phyloP scores from a whole-genome alignment of 768 basidiomycete species.

The Amyloporia xantha region DNA sequence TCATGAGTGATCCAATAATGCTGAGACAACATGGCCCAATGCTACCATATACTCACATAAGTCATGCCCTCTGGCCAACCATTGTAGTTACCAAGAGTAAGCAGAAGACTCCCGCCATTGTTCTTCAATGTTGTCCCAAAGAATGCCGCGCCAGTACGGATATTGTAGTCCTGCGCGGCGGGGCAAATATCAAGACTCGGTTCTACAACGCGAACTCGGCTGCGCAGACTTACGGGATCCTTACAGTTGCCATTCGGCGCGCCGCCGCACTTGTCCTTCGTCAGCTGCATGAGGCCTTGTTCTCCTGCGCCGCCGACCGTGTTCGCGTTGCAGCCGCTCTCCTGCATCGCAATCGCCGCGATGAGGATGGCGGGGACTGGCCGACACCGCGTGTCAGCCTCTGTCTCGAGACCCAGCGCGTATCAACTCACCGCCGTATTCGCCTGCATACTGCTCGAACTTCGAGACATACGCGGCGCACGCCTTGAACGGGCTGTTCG shows the following conservation, averaged over 20 bases:
- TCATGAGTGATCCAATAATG: background rate
- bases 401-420: background rate
- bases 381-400: background rate
- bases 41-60: slow-evolving; percentile 29
- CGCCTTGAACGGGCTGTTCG: slow-evolving; percentile 48
- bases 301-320: slow-evolving; percentile 73
- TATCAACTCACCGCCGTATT: slow-evolving; percentile 29
- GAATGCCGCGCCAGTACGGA: slow-evolving; percentile 56
- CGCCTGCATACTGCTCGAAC: slow-evolving; percentile 56
- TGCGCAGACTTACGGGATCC: slow-evolving; percentile 26
- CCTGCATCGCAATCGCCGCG: slow-evolving; percentile 87
- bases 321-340: slow-evolving; percentile 63
- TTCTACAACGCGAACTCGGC: background rate
- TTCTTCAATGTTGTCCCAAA: slow-evolving; percentile 44
- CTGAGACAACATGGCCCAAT: background rate
- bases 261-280: slow-evolving; percentile 64
- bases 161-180: slow-evolving; percentile 65
- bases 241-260: slow-evolving; percentile 40
- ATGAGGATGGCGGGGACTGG: slow-evolving; percentile 69
- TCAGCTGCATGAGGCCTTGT: slow-evolving; percentile 85
- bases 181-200: no score
- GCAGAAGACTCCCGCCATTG: slow-evolving; percentile 47
- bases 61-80: slow-evolving; percentile 63
- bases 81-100: slow-evolving; percentile 67
- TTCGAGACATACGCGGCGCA: slow-evolving; percentile 44